Evolutionary conservation across 129 eudicot genomes (phyloP).

Genomic region (Saussurea involucrata): DNA sequence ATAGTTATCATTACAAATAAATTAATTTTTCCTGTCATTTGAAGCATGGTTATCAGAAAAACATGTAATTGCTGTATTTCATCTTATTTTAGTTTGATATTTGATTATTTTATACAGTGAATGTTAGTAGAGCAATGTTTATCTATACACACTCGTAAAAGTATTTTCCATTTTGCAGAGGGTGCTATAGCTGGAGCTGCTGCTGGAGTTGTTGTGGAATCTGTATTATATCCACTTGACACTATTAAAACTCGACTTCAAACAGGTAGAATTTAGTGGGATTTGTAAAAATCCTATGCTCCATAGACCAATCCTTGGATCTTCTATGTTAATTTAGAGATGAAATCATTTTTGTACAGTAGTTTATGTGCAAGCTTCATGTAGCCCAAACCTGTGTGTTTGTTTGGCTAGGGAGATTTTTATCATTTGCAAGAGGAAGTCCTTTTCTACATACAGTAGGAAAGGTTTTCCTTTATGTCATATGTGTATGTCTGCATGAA

Average conservation of each 20-base stretch:
- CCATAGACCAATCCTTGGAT: neutral
- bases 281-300: neutral
- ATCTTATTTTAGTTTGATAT: neutral
- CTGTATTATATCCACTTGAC: conserved; percentile 81
- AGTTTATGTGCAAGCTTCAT: neutral
- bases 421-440: neutral
- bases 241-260: conserved; percentile 89
- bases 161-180: conserved; percentile 38
- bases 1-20: neutral
- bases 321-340: neutral
- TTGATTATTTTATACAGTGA: neutral
- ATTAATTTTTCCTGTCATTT: neutral
- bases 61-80: neutral
- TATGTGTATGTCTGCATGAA: neutral
- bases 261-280: conserved; percentile 44
- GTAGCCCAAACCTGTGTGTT: neutral
- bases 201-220: conserved; percentile 86
- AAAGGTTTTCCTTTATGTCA: neutral
- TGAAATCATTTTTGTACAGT: neutral
- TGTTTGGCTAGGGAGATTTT: neutral
- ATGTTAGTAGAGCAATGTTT: conserved; percentile 6
- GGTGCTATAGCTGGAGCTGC: conserved; percentile 91
- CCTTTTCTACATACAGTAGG: neutral
- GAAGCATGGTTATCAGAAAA: neutral
- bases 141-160: neutral